Percentiles rank a stretch among this genome's conserved stretches.
These are phyloP conservation scores for Elsinoe necatrix DNA, from an alignment of 2,329 filamentous ascomycete genomes.

Conservation along the genomic window DNA sequence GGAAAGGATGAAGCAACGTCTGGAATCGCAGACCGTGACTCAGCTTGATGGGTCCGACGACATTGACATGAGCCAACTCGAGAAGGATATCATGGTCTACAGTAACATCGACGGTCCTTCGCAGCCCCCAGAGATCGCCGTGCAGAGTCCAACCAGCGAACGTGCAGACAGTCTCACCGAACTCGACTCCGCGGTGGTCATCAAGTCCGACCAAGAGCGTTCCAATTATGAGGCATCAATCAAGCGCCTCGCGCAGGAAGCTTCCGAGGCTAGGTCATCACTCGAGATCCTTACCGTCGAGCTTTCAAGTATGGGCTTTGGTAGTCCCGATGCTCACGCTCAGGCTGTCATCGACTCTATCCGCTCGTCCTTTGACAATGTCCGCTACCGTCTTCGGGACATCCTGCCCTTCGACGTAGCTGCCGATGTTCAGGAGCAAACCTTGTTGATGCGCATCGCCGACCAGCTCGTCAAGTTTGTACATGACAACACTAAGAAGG, in stretches of 20 bases:
- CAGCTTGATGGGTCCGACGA: constrained; percentile 20
- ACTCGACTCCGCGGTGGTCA: constrained; percentile 12
- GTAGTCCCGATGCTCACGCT: constrained; percentile 26
- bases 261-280: constrained; percentile 33
- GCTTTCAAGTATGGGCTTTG: constrained; percentile 36
- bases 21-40: constrained; percentile 34
- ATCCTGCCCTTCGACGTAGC: constrained; percentile 34
- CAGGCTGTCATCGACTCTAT: constrained; percentile 33
- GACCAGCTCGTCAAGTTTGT: constrained; percentile 28
- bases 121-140: constrained; percentile 20
- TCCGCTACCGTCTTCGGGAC: constrained; percentile 34
- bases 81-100: constrained; percentile 21
- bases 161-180: background rate
- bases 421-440: constrained; percentile 31
- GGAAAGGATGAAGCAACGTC: constrained; percentile 30
- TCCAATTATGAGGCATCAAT: constrained; percentile 34
- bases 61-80: constrained; percentile 17
- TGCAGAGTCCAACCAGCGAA: constrained; percentile 3
- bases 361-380: constrained; percentile 34
- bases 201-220: constrained; percentile 25
- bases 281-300: constrained; percentile 38
- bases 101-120: constrained; percentile 27
- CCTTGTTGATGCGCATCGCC: constrained; percentile 35
- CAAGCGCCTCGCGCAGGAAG: constrained; percentile 30
- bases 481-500: constrained; percentile 23